Percentiles rank a stretch among this genome's conserved stretches.
Conservation (phyloP, 805 yeast genomes). For the Diddensiella transvaalensis region DNA sequence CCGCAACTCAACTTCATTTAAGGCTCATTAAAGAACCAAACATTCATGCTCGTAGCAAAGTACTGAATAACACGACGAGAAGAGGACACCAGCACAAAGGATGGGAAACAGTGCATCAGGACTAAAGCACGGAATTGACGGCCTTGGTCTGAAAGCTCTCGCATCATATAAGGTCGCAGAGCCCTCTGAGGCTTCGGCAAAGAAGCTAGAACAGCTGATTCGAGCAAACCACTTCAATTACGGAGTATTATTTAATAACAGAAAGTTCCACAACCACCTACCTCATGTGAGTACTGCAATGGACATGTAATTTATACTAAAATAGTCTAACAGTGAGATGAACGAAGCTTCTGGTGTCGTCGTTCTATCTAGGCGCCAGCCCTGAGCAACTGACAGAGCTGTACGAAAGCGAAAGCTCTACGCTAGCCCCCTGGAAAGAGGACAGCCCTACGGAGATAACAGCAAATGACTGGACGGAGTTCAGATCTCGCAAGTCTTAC, state of each 20-base stretch:
- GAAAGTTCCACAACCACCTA: constrained; percentile 31
- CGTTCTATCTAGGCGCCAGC: constrained; percentile 37
- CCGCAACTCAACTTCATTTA: too few relatives aligned
- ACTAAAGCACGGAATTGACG: constrained; percentile 17
- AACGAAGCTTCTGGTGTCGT: constrained; percentile 28
- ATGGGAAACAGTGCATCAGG: constrained; percentile 3
- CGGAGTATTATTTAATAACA: constrained; percentile 28
- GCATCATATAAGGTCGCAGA: constrained; percentile 8
- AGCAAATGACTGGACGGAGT: constrained; percentile 31
- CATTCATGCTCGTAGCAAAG: too few relatives aligned
- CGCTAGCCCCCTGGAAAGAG: constrained; percentile 35
- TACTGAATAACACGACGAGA: too few relatives aligned
- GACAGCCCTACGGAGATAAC: constrained; percentile 39
- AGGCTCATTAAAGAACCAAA: too few relatives aligned
- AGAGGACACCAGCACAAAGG: too few relatives aligned
- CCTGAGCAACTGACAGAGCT: constrained; percentile 29
- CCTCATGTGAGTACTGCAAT: constrained; percentile 26
- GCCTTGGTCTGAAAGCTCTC: constrained; percentile 19
- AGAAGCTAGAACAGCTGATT: constrained; percentile 30
- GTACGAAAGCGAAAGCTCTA: constrained; percentile 28
- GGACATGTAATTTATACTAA: neutral
- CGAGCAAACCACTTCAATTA: constrained; percentile 32
- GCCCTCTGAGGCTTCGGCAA: constrained; percentile 19
- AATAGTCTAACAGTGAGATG: constrained; percentile 2
- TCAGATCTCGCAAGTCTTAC: constrained; percentile 31